A percentile compares a stretch with the other conserved stretches of the same genome.
These are phyloP conservation scores for peach (Prunus persica) DNA, from an alignment of 306 rosid genomes.

Conservation along the genomic window Prunus_persica_NCBIv2 NC_034014.1:21061501-21062000, in stretches of 20 bases:
- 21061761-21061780: not conserved
- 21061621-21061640: not conserved
- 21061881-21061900: slow-evolving; percentile 12
- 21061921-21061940: slow-evolving; percentile 10
- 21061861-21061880: slow-evolving; percentile 16
- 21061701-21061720: not conserved
- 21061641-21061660: slow-evolving; percentile 13
- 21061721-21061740: slow-evolving; percentile 40
- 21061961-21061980: slow-evolving; percentile 54
- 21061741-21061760: slow-evolving; percentile 22
- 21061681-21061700: not conserved
- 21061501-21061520: not conserved
- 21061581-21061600: not conserved
- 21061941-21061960: slow-evolving; percentile 27
- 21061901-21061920: not conserved
- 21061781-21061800: not conserved
- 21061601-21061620: not conserved
- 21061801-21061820: slow-evolving; percentile 8
- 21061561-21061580: not conserved
- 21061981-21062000: slow-evolving; percentile 43
- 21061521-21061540: not conserved
- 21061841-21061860: slow-evolving; percentile 19
- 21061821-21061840: slow-evolving; percentile 10
- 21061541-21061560: not conserved
- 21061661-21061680: not conserved